Evolutionary conservation across 345 rosid genomes (phyloP).

Genomic region (Microcos paniculata): DNA sequence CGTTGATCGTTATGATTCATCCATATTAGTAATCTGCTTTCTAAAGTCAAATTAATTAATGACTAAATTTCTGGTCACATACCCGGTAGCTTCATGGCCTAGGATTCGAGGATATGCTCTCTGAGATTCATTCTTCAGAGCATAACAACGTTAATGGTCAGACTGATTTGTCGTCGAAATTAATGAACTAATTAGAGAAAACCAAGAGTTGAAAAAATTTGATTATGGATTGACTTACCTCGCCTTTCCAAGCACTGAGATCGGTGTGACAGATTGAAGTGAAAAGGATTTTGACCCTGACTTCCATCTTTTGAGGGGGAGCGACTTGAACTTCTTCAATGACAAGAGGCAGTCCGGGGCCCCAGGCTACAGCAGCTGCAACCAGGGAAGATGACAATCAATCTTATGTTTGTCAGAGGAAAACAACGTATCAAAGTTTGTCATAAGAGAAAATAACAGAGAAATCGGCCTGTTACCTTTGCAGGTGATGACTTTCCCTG

Average conservation of each 20-base stretch:
- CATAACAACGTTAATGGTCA: not conserved
- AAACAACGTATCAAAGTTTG: not conserved
- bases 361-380: constrained; percentile 63
- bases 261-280: constrained; percentile 73
- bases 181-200: not conserved
- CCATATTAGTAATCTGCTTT: not conserved
- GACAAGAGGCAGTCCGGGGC: constrained; percentile 52
- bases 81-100: constrained; percentile 89
- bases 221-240: constrained; percentile 31
- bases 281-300: constrained; percentile 55
- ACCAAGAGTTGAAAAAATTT: not conserved
- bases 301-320: constrained; percentile 65
- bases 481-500: constrained; percentile 17
- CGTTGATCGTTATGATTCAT: not conserved
- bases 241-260: constrained; percentile 59
- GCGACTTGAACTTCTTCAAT: constrained; percentile 58
- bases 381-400: not conserved
- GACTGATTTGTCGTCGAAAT: not conserved
- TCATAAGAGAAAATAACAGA: not conserved
- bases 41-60: not conserved
- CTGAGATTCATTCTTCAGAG: constrained; percentile 52
- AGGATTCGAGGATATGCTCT: constrained; percentile 64
- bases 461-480: not conserved
- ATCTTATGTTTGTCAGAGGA: no score
- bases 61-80: not conserved